Evolutionary conservation across 2,329 filamentous ascomycete genomes (phyloP), one percentile per base, ranked within the genome.

Genomic region (Ceratocystis cubensis): DNA sequence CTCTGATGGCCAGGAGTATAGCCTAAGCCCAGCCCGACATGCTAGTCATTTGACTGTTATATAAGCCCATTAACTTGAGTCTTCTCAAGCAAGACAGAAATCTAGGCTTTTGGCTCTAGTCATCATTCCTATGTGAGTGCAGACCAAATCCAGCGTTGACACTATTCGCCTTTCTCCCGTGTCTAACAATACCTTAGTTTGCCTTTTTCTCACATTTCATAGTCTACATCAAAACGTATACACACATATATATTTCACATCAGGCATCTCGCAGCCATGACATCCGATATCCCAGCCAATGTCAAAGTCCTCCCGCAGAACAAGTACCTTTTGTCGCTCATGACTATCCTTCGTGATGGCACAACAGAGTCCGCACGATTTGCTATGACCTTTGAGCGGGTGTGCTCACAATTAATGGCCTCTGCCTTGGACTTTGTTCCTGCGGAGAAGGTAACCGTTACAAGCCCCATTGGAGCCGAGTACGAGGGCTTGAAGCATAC

Each of bases 281-380:
- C 46, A 1, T 62, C 25, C 7, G 15, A 25, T 22, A 15, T 64
- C 17, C 61, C 59, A 17, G 13, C 46, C 33, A 56, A 28, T 45
- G 68, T 71, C 50, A 68, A 56, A 28, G 50, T 70, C 15, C 65
- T 70, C 13, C 68, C 69, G 6, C 68, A 70, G 57, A 65, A 63
- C 20, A 65, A 46, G 13, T 69, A 70, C 30, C 61, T 70, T 1
- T 28, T 68, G 20, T 66, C 65, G 1, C 63, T 70, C 6, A 70
- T 70, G 70, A 70, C 70, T 1, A 66, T 62, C 17, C 22, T 70
- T 13, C 66, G 70, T 3, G 59, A 68, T 61, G 20, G 62, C 5
- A 48, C 69, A 13, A 70, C 69, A 8, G 59, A 59, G 28, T 66
- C 64, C n/a, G 8, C 61, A n/a, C 41, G 44, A 5, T 70, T 70